These are phyloP conservation scores for Boletus rubroflammeus DNA, from an alignment of 768 basidiomycete genomes.

Conservation along the genomic window DNA sequence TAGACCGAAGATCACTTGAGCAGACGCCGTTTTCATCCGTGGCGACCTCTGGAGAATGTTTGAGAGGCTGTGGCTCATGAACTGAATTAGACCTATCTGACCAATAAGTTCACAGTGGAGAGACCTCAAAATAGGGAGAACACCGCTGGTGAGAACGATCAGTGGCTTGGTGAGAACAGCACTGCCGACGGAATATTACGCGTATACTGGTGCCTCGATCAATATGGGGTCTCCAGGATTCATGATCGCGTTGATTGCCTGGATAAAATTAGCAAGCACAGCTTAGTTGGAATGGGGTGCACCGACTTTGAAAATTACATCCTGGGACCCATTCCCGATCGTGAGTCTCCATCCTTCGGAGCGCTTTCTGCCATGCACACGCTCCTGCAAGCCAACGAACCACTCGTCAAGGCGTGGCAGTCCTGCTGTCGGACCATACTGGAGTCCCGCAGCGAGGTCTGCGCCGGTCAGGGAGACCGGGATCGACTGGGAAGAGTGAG, in stretches of 20 bases:
- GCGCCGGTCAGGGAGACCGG: conserved; percentile 51
- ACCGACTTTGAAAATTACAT: conserved; percentile 78
- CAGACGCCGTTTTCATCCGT: conserved; percentile 73
- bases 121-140: conserved; percentile 59
- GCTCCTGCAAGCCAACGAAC: conserved; percentile 68
- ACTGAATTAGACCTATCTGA: conserved; percentile 21
- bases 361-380: conserved; percentile 57
- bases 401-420: conserved; percentile 61
- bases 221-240: conserved; percentile 79
- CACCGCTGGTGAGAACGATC: conserved; percentile 43
- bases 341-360: conserved; percentile 73
- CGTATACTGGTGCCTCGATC: conserved; percentile 80
- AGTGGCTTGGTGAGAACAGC: conserved; percentile 11
- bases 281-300: background rate
- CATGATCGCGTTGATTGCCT: conserved; percentile 71
- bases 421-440: conserved; percentile 75
- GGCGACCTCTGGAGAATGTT: conserved; percentile 56
- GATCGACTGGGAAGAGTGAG: conserved; percentile 41
- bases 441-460: conserved; percentile 66
- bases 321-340: conserved; percentile 84
- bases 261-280: conserved; percentile 8
- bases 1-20: conserved; percentile 53
- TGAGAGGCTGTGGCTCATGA: conserved; percentile 1
- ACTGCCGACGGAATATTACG: conserved; percentile 40
- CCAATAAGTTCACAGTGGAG: conserved; percentile 59